Evolutionary conservation across 2,329 filamentous ascomycete species (phyloP).

Genomic region (Sarocladiaceae sp.): DNA sequence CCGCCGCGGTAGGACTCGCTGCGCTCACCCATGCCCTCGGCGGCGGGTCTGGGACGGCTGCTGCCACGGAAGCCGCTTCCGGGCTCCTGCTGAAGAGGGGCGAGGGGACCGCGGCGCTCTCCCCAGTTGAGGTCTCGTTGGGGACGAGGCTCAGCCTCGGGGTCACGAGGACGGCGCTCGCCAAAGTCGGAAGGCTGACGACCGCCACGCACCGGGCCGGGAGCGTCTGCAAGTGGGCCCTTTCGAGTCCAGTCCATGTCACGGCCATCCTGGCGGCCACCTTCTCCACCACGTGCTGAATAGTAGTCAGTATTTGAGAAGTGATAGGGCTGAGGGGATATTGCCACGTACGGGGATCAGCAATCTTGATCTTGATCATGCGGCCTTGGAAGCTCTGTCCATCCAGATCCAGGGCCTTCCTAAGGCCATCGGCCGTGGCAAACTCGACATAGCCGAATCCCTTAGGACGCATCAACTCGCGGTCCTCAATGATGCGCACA

Average conservation of each 20-base stretch:
- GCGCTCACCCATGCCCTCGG: constrained; percentile 49
- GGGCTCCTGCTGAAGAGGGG: constrained; percentile 52
- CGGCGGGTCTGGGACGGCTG: constrained; percentile 41
- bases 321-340: constrained; percentile 1
- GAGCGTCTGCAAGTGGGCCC: constrained; percentile 69
- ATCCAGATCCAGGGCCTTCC: constrained; percentile 80
- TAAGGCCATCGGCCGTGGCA: constrained; percentile 76
- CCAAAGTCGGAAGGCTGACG: constrained; percentile 45
- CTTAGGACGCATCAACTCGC: constrained; percentile 87
- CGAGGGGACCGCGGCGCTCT: constrained; percentile 85
- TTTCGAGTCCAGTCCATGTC: constrained; percentile 93
- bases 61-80: constrained; percentile 41
- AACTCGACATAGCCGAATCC: constrained; percentile 99
- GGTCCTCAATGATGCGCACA: constrained; percentile 95
- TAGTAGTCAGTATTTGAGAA: constrained; percentile 26
- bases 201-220: constrained; percentile 40
- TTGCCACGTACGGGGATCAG: constrained; percentile 78
- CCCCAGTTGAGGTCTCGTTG: constrained; percentile 74
- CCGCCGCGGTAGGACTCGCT: constrained; percentile 53
- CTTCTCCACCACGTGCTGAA: constrained; percentile 74
- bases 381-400: constrained; percentile 80
- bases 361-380: constrained; percentile 87
- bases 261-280: constrained; percentile 53
- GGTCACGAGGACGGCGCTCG: constrained; percentile 63
- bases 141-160: constrained; percentile 50